phyloP scores from a whole-genome alignment of 1,284 basidiomycete genomes.

The Moesziomyces parantarcticus region DNA sequence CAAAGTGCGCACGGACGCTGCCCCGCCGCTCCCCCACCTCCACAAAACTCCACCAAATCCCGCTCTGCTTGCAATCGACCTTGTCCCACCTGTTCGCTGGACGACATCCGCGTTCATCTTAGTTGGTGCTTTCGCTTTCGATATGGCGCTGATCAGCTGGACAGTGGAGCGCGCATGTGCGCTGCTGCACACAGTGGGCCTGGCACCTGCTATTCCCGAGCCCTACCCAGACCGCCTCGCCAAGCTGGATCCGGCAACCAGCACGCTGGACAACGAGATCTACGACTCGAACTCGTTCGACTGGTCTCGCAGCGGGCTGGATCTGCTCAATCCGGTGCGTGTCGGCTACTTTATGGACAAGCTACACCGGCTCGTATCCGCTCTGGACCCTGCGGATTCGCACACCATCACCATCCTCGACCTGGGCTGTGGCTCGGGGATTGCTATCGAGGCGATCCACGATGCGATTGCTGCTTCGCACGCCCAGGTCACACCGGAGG shows the following conservation, averaged over 20 bases:
- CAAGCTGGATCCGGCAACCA: slow-evolving; percentile 57
- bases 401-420: slow-evolving; percentile 28
- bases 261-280: slow-evolving; percentile 44
- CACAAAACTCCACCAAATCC: too few species aligned
- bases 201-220: slow-evolving; percentile 42
- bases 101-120: too few species aligned
- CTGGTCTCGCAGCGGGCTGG: slow-evolving; percentile 31
- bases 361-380: slow-evolving; percentile 13
- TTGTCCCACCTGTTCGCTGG: too few species aligned
- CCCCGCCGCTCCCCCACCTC: too few species aligned
- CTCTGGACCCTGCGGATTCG: neutral
- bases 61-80: too few species aligned
- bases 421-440: slow-evolving; percentile 44
- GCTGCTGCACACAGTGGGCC: slow-evolving; percentile 29
- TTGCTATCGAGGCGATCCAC: slow-evolving; percentile 45
- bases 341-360: slow-evolving; percentile 44
- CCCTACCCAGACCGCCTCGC: slow-evolving; percentile 59
- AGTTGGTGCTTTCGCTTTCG: neutral
- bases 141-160: slow-evolving; percentile 1
- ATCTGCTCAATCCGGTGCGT: slow-evolving; percentile 37
- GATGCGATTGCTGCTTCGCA: slow-evolving; percentile 1
- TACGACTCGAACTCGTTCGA: slow-evolving; percentile 34
- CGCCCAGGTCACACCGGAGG: neutral
- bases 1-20: neutral
- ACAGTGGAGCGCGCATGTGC: slow-evolving; percentile 19